Evolutionary conservation across 192 early-diverging fungal species (phyloP).

Genomic region (Coemansia brasiliensis): DNA sequence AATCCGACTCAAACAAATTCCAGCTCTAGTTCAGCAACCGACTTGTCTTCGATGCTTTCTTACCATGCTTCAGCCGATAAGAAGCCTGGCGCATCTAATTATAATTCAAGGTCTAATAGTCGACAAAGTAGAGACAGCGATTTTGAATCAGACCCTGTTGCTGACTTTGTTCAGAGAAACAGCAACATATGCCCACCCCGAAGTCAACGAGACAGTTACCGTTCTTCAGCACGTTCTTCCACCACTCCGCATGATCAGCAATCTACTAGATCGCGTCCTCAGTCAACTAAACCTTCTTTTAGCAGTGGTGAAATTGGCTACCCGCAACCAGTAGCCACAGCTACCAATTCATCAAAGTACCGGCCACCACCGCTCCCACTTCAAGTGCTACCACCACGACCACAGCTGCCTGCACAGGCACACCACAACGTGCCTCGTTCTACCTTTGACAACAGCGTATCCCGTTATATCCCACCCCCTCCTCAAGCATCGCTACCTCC

Average conservation of each 20-base stretch:
- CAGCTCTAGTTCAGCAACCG: not conserved
- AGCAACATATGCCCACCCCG: constrained; percentile 16
- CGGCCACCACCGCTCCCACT: not conserved
- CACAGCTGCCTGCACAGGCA: not conserved
- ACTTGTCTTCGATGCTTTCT: constrained; percentile 7
- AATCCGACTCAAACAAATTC: not conserved
- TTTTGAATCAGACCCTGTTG: constrained; percentile 25
- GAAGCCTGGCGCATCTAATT: no score
- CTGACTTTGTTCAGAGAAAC: constrained; percentile 45
- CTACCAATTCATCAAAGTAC: not conserved
- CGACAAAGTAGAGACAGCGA: no score
- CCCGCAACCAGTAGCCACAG: not conserved
- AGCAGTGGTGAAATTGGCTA: no score
- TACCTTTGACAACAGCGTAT: no score
- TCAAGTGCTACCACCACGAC: constrained; percentile 1
- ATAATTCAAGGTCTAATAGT: no score
- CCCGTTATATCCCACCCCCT: no score
- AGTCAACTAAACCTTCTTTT: no score
- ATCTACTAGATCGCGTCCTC: no score
- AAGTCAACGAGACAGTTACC: constrained; percentile 10
- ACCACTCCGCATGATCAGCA: no score
- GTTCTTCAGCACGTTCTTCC: constrained; percentile 13
- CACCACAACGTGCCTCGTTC: not conserved
- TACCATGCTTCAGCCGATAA: constrained; percentile 11
- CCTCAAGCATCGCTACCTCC: no score